Percentiles rank a stretch among this genome's conserved stretches.
These are phyloP conservation scores for Triticum monococcum DNA, from an alignment of 176 grass and related monocot genomes.

Conservation along the genomic window DNA sequence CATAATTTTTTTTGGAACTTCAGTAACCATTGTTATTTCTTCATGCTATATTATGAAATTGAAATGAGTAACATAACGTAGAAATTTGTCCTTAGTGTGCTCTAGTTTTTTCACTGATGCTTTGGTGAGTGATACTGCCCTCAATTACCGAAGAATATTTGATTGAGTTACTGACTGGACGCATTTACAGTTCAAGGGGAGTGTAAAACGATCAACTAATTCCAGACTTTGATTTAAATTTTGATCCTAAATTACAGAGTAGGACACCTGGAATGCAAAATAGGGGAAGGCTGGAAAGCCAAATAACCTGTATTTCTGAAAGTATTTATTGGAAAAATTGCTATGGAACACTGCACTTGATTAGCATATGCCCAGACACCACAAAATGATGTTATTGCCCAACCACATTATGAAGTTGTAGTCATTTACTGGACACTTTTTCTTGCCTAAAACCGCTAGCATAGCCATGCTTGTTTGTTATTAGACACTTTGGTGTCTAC, in stretches of 20 bases:
- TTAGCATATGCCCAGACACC: background rate
- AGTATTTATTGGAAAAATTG: no score
- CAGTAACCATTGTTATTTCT: background rate
- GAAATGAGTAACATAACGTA: background rate
- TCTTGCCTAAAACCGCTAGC: background rate
- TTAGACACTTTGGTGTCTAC: background rate
- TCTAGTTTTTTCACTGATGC: constrained; percentile 2
- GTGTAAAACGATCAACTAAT: background rate
- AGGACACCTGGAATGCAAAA: background rate
- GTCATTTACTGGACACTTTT: background rate
- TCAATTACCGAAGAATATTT: background rate
- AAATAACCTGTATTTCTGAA: no score
- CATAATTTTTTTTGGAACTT: constrained; percentile 15
- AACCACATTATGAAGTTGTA: background rate
- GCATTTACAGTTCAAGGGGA: background rate
- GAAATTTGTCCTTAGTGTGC: constrained; percentile 4
- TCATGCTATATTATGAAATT: background rate
- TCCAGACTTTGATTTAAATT: background rate
- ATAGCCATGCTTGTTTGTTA: background rate
- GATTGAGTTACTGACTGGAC: background rate
- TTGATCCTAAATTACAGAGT: background rate
- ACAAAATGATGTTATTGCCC: background rate
- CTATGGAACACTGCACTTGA: background rate
- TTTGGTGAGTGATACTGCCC: background rate
- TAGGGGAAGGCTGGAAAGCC: background rate